Evolutionary conservation across 129 eudicot genomes (phyloP).

Genomic region (Solidago caesia): DNA sequence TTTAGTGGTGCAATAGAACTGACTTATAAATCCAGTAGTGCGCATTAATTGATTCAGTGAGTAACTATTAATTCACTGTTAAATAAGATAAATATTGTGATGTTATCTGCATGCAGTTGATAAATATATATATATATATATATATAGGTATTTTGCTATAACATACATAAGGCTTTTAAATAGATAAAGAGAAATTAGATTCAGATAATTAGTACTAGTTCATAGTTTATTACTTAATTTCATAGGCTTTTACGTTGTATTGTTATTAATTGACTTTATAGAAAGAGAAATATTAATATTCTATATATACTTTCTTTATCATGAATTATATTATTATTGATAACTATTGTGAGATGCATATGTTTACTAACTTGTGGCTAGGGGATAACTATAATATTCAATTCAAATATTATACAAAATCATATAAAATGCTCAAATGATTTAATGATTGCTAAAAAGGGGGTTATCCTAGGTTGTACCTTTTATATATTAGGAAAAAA

Average conservation of each 20-base stretch:
- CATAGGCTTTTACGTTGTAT: constrained; percentile 6
- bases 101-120: too few relatives aligned
- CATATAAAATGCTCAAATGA: constrained; percentile 21
- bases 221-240: background rate
- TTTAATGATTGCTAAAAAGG: constrained; percentile 29
- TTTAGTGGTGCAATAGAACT: too few relatives aligned
- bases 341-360: constrained; percentile 22
- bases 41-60: too few relatives aligned
- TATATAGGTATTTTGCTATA: too few relatives aligned
- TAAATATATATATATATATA: too few relatives aligned
- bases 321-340: background rate
- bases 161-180: too few relatives aligned
- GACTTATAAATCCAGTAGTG: too few relatives aligned
- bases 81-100: too few relatives aligned
- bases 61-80: too few relatives aligned
- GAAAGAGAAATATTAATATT: constrained; percentile 1
- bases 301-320: constrained; percentile 6
- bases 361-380: constrained; percentile 29
- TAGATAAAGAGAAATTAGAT: too few relatives aligned
- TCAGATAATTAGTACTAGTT: too few relatives aligned
- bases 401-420: background rate
- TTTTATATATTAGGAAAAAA: constrained; percentile 19
- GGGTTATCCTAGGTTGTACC: constrained; percentile 36
- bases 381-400: constrained; percentile 19
- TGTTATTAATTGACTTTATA: background rate